Conservation (phyloP, 805 yeast species). For the Saturnispora saitoi region DNA sequence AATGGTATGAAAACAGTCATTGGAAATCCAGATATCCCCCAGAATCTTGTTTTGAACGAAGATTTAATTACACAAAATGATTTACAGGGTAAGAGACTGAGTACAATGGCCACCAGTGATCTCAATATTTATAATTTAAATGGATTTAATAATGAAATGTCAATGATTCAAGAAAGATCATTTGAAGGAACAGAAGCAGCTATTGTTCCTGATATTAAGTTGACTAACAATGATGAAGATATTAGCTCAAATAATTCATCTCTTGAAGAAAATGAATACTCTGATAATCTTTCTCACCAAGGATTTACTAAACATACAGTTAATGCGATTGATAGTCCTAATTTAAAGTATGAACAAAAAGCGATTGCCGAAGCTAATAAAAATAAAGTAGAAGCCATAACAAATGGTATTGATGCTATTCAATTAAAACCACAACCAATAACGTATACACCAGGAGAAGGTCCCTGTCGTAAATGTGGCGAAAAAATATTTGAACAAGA, state of each 20-base stretch:
- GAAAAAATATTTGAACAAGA: constrained; percentile 36
- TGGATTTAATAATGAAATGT: constrained; percentile 21
- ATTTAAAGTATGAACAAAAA: constrained; percentile 5
- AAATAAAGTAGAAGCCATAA: not conserved
- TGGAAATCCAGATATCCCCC: not conserved
- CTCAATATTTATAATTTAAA: constrained; percentile 23
- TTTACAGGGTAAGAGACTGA: constrained; percentile 12
- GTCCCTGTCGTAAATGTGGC: constrained; percentile 75
- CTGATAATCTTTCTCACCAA: not conserved
- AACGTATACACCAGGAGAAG: constrained; percentile 49
- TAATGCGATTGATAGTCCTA: constrained; percentile 17
- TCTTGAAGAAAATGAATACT: not conserved
- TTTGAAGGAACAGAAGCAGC: constrained; percentile 17
- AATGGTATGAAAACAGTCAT: constrained; percentile 2
- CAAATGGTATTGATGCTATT: not conserved
- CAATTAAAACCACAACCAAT: not conserved
- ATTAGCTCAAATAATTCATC: not conserved
- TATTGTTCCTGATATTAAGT: constrained; percentile 4
- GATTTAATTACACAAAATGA: not conserved
- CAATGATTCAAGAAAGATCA: constrained; percentile 29
- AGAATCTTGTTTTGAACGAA: not conserved
- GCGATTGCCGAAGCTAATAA: not conserved
- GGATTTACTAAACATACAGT: constrained; percentile 19
- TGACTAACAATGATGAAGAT: not conserved
- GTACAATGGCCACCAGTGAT: constrained; percentile 28